phyloP scores from a whole-genome alignment of 2,329 filamentous ascomycete genomes.

The Dendrostoma leiphaemia region DNA sequence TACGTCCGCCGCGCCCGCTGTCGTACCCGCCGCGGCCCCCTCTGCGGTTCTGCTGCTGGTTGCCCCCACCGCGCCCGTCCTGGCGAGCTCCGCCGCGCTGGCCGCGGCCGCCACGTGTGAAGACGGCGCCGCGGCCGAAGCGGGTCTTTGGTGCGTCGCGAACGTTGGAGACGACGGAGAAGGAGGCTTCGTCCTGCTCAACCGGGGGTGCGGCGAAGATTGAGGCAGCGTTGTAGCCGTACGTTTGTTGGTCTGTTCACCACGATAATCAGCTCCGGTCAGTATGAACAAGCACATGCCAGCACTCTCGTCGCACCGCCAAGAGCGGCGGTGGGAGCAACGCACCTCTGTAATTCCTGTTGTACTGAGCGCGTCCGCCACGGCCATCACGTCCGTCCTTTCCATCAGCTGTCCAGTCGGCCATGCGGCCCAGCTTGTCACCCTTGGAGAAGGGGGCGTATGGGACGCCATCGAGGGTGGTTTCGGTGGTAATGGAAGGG shows the following conservation, averaged over 20 bases:
- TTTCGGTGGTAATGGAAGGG: slow-evolving; percentile 76
- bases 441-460: slow-evolving; percentile 98
- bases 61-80: slow-evolving; percentile 57
- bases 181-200: slow-evolving; percentile 87
- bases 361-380: slow-evolving; percentile 83
- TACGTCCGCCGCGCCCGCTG: slow-evolving; percentile 10
- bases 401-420: slow-evolving; percentile 91
- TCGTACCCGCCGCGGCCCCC: slow-evolving; percentile 62
- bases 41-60: slow-evolving; percentile 55
- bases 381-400: slow-evolving; percentile 74
- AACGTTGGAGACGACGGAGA: slow-evolving; percentile 96
- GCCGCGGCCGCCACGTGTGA: slow-evolving; percentile 83
- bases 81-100: slow-evolving; percentile 62
- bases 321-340: slow-evolving; percentile 1
- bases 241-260: slow-evolving; percentile 83
- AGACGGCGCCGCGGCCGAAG: slow-evolving; percentile 85
- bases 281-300: slow-evolving; percentile 17
- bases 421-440: slow-evolving; percentile 98
- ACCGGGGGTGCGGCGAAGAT: slow-evolving; percentile 87
- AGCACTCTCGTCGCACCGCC: not conserved
- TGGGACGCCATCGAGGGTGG: slow-evolving; percentile 88
- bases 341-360: slow-evolving; percentile 87
- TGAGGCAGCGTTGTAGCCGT: slow-evolving; percentile 82
- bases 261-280: slow-evolving; percentile 10
- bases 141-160: slow-evolving; percentile 81